Base-by-base conservation (phyloP, 192 early-diverging fungal genomes). In the Podila verticillata region DNA sequence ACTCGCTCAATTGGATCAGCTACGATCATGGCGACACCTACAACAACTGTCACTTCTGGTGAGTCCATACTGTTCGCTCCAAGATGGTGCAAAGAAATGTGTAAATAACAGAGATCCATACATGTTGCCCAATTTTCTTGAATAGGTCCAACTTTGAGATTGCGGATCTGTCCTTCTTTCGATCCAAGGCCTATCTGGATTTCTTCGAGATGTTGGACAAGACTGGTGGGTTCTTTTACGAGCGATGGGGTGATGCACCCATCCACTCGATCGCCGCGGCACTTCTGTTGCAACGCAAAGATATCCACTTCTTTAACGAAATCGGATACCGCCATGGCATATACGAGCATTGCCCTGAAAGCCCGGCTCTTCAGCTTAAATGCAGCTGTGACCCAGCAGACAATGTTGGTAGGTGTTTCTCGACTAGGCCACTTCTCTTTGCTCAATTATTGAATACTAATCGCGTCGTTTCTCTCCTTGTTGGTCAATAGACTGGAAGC, bases 131-230 rank as follows among this genome's bases (percentile, higher is more conserved):
- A 8, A n/a, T 34, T n/a, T 51, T 17, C 90, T 73, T 91, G 93
- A 66, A 91, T 62, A 95, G 95, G 94, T 90, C 89, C 49, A 96
- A 96, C 64, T 96, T 96, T 85, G 95, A 96, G 79, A 96, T 97
- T 65, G 93, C 86, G 32, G 83, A 91, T 65, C 72, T 94, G 61
- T 85, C 91, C 17, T 89, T 95, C 62, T 92, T 91, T 68, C 80
- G 92, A 56, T 90, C 87, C 68, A 70, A 87, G 24, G 86, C 84
- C 0, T 95, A 95, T 74, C 80, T 84, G 48, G 85, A 87, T 29
- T 94, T 86, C 54, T 89, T 90, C 61, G 79, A 87, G 28, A 87
- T 89, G 47, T 81, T 97, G 30, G 96, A 97, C 67, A 72, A 88
- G 51, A 70, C 86, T 3, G 95, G 95, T 35, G 95, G 95, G 12